These are phyloP conservation scores for Diaporthe sp. DNA, from an alignment of 2,329 filamentous ascomycete species.

Conservation along the genomic window DNA sequence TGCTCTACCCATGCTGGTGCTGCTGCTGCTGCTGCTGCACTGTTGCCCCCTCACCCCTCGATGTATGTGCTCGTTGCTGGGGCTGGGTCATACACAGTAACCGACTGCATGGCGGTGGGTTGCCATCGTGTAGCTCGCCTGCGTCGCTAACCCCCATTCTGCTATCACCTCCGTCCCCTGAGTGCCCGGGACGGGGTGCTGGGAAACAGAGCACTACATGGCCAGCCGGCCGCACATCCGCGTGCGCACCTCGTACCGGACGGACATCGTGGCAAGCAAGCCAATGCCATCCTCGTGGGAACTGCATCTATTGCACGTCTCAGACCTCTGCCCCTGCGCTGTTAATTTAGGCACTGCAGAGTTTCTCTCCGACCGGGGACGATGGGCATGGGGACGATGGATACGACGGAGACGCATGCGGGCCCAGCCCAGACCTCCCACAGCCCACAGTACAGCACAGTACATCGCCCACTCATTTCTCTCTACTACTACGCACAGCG, in stretches of 20 bases:
- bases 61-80: not conserved
- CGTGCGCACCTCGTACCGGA: conserved; percentile 8
- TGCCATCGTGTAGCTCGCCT: conserved; percentile 32
- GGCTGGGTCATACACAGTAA: not conserved
- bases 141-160: conserved; percentile 31
- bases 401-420: conserved; percentile 27
- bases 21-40: conserved; percentile 18
- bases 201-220: conserved; percentile 7
- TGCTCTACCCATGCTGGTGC: no score
- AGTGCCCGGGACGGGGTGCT: conserved; percentile 1
- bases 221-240: conserved; percentile 10
- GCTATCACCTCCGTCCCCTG: conserved; percentile 31
- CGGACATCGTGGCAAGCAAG: not conserved
- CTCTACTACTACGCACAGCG: not conserved
- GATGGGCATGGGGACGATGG: conserved; percentile 22
- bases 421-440: conserved; percentile 21
- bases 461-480: conserved; percentile 10
- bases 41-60: not conserved
- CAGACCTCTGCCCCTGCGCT: conserved; percentile 29
- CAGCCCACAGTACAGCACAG: conserved; percentile 28
- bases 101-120: conserved; percentile 15
- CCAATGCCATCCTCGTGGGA: conserved; percentile 20
- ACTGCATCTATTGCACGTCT: conserved; percentile 27
- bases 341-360: conserved; percentile 31
- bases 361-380: conserved; percentile 31